Evolutionary conservation across 768 basidiomycete genomes (phyloP), one percentile per base, ranked within the genome.

Genomic region (Tulasnella sp.): DNA sequence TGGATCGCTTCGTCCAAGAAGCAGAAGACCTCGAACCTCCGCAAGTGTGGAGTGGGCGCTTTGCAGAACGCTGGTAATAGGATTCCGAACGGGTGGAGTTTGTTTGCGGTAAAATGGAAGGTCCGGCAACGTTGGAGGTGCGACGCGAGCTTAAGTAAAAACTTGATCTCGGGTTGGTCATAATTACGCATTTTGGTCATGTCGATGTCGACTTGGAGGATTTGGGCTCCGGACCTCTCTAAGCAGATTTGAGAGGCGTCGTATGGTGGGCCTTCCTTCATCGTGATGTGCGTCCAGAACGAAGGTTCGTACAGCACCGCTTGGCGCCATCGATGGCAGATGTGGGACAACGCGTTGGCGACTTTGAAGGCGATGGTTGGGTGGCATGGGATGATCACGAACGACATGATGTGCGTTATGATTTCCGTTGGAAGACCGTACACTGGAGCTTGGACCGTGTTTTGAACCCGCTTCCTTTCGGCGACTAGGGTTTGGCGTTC

Each of bases 271-370:
- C 31, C 67, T 45, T 76, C 75, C 39, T 67, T 76, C 75, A 76
- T 76, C 68, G 69, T 54, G 29, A 76, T 39, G 69, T 76, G 49
- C 22, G 75, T 76, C 75, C 75, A 76, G 29, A 76, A 76, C 15
- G 39, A 38, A 29, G 75, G 75, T n/a, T 64, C 67, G 25, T 36
- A 40, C 29, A 76, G 8, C 0, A 52, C 75, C 64, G 67, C 69
- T 37, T 67, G 36, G 12, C 75, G 64, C 67, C 67, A 76, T 2
- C 75, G 75, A 52, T 76, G 67, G 49, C 75, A 76, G 25, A 71
- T 70, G 39, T 68, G 75, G 22, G 75, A 76, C 34, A 76, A 19
- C 29, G 39, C 36, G 38, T 38, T 67, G 64, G 69, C 75, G 38
- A 37, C 36, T 45, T 36, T 45, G 25, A 71, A 67, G 14, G 75